A percentile compares a stretch with the other conserved stretches of the same genome.
Conservation (phyloP, 1,284 basidiomycete genomes). For the Trichosporon coremiiforme region DNA sequence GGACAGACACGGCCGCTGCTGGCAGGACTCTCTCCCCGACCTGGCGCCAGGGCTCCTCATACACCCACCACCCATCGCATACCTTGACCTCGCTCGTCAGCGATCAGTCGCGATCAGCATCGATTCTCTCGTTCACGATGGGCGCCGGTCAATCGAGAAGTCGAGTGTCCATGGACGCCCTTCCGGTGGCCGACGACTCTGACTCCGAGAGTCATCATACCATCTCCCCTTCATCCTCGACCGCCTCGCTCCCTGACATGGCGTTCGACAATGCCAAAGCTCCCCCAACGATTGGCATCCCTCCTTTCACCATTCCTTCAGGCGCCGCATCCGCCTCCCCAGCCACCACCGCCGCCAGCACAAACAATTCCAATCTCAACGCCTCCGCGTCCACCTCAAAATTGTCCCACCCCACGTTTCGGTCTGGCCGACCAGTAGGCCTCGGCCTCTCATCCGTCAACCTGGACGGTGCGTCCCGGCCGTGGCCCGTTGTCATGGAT, state of each 20-base stretch:
- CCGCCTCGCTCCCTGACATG: constrained; percentile 28
- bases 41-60: constrained; percentile 1
- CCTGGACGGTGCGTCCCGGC: constrained; percentile 3
- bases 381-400: neutral
- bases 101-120: constrained; percentile 22
- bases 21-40: constrained; percentile 15
- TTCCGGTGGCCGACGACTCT: constrained; percentile 23
- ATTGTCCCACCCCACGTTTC: constrained; percentile 8
- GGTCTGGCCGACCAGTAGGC: constrained; percentile 16
- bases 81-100: constrained; percentile 12
- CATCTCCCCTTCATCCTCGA: constrained; percentile 27
- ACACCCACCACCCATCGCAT: constrained; percentile 15
- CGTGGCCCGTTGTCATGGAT: constrained; percentile 23
- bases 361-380: neutral
- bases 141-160: constrained; percentile 23
- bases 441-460: constrained; percentile 9
- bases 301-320: neutral
- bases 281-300: constrained; percentile 12
- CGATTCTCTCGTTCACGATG: constrained; percentile 21
- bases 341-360: constrained; percentile 9
- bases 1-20: constrained; percentile 7
- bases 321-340: constrained; percentile 9
- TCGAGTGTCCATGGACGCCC: constrained; percentile 32
- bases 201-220: constrained; percentile 20
- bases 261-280: constrained; percentile 19